A percentile compares a stretch with the other conserved stretches of the same genome.
Evolutionary conservation across 1,284 basidiomycete species (phyloP).

Genomic region (Trametes hirsuta): DNA sequence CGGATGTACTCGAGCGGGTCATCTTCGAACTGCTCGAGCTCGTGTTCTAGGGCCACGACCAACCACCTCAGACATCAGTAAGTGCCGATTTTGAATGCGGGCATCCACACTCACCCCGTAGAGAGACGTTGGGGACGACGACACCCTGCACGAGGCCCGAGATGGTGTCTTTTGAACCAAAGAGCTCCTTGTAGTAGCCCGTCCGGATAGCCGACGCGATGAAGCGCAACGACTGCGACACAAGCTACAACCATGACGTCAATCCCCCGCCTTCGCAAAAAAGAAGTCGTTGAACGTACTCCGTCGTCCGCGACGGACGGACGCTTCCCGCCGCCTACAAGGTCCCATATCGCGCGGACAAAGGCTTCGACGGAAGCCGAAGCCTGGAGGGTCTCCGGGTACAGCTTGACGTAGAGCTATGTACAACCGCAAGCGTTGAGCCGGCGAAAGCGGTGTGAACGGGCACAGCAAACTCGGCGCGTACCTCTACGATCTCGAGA

Average conservation of each 20-base stretch:
- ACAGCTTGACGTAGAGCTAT: slow-evolving; percentile 89
- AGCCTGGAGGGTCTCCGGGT: slow-evolving; percentile 82
- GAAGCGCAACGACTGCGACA: slow-evolving; percentile 92
- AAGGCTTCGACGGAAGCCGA: slow-evolving; percentile 78
- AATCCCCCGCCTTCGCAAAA: background rate
- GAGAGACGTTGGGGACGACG: slow-evolving; percentile 89
- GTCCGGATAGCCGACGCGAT: slow-evolving; percentile 92
- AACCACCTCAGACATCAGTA: background rate
- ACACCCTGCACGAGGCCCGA: slow-evolving; percentile 87
- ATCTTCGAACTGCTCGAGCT: slow-evolving; percentile 97
- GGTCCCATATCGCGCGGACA: slow-evolving; percentile 91
- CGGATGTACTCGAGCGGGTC: slow-evolving; percentile 96
- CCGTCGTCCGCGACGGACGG: slow-evolving; percentile 79
- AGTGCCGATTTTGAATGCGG: background rate
- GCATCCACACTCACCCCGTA: slow-evolving; percentile 53
- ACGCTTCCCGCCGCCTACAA: slow-evolving; percentile 77
- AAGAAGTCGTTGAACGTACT: slow-evolving; percentile 45
- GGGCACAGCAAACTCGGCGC: background rate
- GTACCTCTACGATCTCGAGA: slow-evolving; percentile 86
- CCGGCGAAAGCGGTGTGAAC: too few relatives aligned
- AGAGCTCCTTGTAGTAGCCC: slow-evolving; percentile 73
- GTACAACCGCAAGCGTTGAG: background rate
- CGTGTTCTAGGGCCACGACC: slow-evolving; percentile 57
- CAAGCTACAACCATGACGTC: slow-evolving; percentile 56
- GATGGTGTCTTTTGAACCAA: slow-evolving; percentile 79